Evolutionary conservation across 306 rosid species (phyloP).

Genomic region (Purshia tridentata): DNA sequence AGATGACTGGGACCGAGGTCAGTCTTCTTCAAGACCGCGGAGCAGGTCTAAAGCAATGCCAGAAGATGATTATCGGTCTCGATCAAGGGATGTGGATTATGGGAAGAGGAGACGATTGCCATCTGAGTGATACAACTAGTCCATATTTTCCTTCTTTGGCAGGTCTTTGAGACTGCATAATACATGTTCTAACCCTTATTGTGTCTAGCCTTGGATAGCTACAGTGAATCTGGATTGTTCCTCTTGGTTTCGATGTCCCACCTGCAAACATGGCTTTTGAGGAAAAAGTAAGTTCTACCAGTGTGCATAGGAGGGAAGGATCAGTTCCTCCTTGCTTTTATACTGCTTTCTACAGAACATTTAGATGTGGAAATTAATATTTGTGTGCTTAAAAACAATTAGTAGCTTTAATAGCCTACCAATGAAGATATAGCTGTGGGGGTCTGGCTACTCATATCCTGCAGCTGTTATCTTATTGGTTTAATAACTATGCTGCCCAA

Average conservation of each 20-base stretch:
- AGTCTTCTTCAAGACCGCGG: slow-evolving; percentile 42
- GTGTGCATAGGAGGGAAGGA: slow-evolving; percentile 26
- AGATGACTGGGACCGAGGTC: slow-evolving; percentile 54
- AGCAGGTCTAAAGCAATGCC: slow-evolving; percentile 40
- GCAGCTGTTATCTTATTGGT: slow-evolving; percentile 30
- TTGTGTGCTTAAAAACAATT: slow-evolving; percentile 29
- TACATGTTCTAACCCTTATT: slow-evolving; percentile 11
- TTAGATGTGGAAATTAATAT: slow-evolving; percentile 20
- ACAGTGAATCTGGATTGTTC: slow-evolving; percentile 19
- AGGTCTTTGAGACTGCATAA: slow-evolving; percentile 9
- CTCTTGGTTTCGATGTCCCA: slow-evolving; percentile 10
- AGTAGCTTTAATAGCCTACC: slow-evolving; percentile 18
- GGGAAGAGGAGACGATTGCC: slow-evolving; percentile 46
- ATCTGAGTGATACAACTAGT: slow-evolving; percentile 33
- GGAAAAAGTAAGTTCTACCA: slow-evolving; percentile 41
- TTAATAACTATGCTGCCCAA: slow-evolving; percentile 9
- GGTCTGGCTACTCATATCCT: slow-evolving; percentile 19
- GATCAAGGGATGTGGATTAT: slow-evolving; percentile 50
- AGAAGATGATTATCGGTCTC: slow-evolving; percentile 44
- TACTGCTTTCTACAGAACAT: slow-evolving; percentile 24
- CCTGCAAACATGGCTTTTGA: slow-evolving; percentile 18
- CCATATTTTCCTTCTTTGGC: slow-evolving; percentile 1
- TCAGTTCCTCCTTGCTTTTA: slow-evolving; percentile 23
- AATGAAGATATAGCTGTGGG: slow-evolving; percentile 30
- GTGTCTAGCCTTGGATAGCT: slow-evolving; percentile 14